A percentile compares a stretch with the other conserved stretches of the same genome.
Evolutionary conservation across 2,329 filamentous ascomycete species (phyloP).

Genomic region (Claviceps monticola): DNA sequence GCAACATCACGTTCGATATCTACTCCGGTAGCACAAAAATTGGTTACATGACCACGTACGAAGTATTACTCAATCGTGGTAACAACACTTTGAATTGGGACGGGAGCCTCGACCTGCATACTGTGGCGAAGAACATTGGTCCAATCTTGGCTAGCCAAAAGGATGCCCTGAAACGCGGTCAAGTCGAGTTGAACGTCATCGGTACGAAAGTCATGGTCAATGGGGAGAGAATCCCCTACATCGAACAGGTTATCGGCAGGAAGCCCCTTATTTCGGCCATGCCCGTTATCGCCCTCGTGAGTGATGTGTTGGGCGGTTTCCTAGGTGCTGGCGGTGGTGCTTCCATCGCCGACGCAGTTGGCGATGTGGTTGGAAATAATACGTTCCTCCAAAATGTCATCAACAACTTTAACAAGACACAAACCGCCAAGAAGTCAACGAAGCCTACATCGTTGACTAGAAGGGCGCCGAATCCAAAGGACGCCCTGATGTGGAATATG

Average conservation of each 20-base stretch:
- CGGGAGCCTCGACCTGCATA: slow-evolving; percentile 26
- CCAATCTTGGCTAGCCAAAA: slow-evolving; percentile 24
- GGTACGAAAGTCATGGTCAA: slow-evolving; percentile 28
- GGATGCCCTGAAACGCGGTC: slow-evolving; percentile 22
- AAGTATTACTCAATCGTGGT: slow-evolving; percentile 26
- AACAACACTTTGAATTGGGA: slow-evolving; percentile 29
- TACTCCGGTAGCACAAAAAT: slow-evolving; percentile 25
- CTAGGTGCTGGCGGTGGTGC: slow-evolving; percentile 11
- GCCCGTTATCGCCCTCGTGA: slow-evolving; percentile 24
- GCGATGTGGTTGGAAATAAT: slow-evolving; percentile 24
- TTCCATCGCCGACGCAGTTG: slow-evolving; percentile 20
- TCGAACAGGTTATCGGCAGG: slow-evolving; percentile 29
- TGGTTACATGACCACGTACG: slow-evolving; percentile 23
- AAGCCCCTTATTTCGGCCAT: slow-evolving; percentile 22
- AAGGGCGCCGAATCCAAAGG: slow-evolving; percentile 1
- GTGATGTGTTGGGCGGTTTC: slow-evolving; percentile 24
- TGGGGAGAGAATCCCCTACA: slow-evolving; percentile 27
- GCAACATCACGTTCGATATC: slow-evolving; percentile 32
- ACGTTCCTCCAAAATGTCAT: slow-evolving; percentile 24
- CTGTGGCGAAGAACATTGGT: slow-evolving; percentile 27
- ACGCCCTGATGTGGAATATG: slow-evolving; percentile 7
- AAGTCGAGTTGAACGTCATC: slow-evolving; percentile 25
- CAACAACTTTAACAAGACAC: slow-evolving; percentile 19
- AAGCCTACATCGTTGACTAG: not conserved
- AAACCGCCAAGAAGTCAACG: slow-evolving; percentile 2